Evolutionary conservation across 305 asterid species (phyloP).

Genomic region (Fraxinus albicans): DNA sequence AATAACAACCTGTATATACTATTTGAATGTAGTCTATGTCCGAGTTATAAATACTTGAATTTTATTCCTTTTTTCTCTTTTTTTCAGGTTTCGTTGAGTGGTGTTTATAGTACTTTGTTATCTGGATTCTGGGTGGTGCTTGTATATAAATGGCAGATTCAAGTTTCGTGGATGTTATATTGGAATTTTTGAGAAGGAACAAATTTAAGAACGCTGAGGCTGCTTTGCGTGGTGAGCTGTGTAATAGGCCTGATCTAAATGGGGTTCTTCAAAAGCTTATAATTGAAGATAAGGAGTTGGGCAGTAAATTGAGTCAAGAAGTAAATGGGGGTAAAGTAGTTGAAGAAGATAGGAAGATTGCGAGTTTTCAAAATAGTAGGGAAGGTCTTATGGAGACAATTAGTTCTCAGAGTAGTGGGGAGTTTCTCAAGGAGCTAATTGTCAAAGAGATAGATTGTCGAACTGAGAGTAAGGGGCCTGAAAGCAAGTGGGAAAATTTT

Average conservation of each 20-base stretch:
- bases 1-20: neutral
- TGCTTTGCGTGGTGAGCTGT: conserved; percentile 74
- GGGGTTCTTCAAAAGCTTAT: conserved; percentile 61
- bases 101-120: conserved; percentile 31
- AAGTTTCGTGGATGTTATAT: conserved; percentile 63
- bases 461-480: conserved; percentile 52
- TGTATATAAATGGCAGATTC: conserved; percentile 65
- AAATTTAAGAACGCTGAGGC: conserved; percentile 82
- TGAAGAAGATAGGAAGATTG: conserved; percentile 34
- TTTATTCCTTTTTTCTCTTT: neutral
- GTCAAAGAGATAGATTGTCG: conserved; percentile 89
- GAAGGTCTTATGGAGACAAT: conserved; percentile 39
- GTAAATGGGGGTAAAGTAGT: conserved; percentile 40
- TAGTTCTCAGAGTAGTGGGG: conserved; percentile 37
- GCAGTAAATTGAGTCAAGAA: conserved; percentile 42
- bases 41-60: conserved; percentile 15
- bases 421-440: conserved; percentile 68
- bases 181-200: conserved; percentile 72
- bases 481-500: conserved; percentile 48
- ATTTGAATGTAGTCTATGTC: conserved; percentile 15
- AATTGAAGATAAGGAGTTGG: conserved; percentile 50
- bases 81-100: conserved; percentile 47
- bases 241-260: conserved; percentile 60
- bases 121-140: conserved; percentile 23
- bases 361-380: conserved; percentile 32